Base-by-base conservation (phyloP, 2,329 filamentous ascomycete species). In the Mycogone perniciosa region DNA sequence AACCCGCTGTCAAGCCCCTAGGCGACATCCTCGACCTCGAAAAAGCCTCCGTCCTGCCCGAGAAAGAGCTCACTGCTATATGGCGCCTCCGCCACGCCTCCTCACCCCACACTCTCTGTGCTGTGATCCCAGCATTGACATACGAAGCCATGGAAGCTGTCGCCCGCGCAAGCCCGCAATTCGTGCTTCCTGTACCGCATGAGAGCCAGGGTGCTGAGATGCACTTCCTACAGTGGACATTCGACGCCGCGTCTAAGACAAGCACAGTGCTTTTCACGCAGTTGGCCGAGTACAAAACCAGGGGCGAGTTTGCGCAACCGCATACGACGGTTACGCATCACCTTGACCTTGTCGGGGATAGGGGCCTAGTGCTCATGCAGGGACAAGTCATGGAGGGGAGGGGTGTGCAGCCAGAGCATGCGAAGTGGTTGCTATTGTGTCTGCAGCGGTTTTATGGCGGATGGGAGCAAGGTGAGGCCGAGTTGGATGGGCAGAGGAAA, bases 321-420 rank as follows among this genome's bases (percentile, higher is more conserved):
- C 93, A 99, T 65, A 99, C 93, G 0, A 96, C 89, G 3, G 76
- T 97, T 50, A 96, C 92, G 38, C 90, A 97, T 69, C 89, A 99
- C 69, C 72, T 86, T 11, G 93, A 99, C 67, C 72, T 96, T 2
- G 81, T 81, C 0, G 75, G 79, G 52, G 79, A 82, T 7, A 88
- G 89, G 61, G 88, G 84, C 5, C 63, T 97, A 29, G 90, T 96
- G 10, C 73, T 99, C 56, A 85, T 96, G 75, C 87, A 93, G 64
- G 93, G 93, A 0, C 77, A 79, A 57, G 85, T 97, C 10, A 75
- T 88, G 48, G 82, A 89, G 54, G 85, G 85, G 31, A 75, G 84
- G 9, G 91, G 92, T 4, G 82, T 96, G 5, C 84, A 76, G 56
- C 79, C 88, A 0, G 82, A 90, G 48, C 87, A 96, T 64, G 91